Evolutionary conservation across 352 stramenopile species (phyloP).

Genomic region (Globisporangium polare): DNA sequence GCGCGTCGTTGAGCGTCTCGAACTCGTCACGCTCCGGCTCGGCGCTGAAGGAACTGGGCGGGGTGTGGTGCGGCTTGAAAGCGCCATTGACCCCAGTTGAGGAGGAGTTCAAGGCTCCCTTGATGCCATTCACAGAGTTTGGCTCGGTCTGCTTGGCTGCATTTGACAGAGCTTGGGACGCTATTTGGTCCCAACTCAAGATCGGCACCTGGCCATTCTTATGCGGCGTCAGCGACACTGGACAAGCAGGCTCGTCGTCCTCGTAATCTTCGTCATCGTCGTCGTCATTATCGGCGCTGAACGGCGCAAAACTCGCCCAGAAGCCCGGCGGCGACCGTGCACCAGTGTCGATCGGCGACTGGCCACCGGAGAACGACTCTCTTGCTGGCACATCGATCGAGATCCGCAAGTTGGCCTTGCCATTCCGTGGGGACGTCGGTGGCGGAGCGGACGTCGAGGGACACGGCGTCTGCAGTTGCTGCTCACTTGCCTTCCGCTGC

Average conservation of each 20-base stretch:
- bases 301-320: conserved; percentile 72
- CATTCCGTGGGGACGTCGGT: conserved; percentile 9
- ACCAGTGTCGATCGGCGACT: conserved; percentile 37
- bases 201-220: background rate
- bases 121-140: background rate
- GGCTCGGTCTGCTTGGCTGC: conserved; percentile 25
- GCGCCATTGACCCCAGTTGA: background rate
- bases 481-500: conserved; percentile 14
- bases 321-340: conserved; percentile 68
- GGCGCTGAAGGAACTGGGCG: conserved; percentile 22
- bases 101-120: background rate
- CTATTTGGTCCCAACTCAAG: conserved; percentile 53
- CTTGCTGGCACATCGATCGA: conserved; percentile 45
- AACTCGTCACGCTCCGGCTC: conserved; percentile 75
- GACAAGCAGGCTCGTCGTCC: conserved; percentile 5
- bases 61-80: background rate
- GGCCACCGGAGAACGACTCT: conserved; percentile 15
- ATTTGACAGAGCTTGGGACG: conserved; percentile 43
- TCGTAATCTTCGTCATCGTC: conserved; percentile 36
- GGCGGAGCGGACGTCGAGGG: background rate
- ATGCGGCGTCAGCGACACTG: background rate
- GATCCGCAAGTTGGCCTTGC: conserved; percentile 35
- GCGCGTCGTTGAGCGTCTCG: conserved; percentile 55
- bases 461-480: background rate
- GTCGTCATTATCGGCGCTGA: conserved; percentile 54